Percentiles rank a stretch among this genome's conserved stretches.
Conservation (phyloP, 2,329 filamentous ascomycete species). For the Phyllosticta capitalensis region DNA sequence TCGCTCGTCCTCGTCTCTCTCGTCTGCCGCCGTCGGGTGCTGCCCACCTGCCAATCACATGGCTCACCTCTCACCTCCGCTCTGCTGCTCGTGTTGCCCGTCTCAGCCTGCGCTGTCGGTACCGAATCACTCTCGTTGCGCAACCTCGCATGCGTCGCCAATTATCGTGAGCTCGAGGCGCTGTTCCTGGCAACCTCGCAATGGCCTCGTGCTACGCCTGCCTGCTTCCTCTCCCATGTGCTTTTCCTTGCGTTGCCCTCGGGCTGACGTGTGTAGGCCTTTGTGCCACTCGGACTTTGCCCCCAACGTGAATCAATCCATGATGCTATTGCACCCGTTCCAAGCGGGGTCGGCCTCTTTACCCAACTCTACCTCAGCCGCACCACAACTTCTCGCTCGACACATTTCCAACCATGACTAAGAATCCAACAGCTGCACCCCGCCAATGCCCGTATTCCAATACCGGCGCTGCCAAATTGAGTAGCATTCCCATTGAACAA, state of each 20-base stretch:
- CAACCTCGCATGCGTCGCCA: neutral
- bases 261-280: neutral
- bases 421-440: neutral
- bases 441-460: too few species aligned
- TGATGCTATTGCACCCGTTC: conserved; percentile 16
- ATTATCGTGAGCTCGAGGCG: neutral
- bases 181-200: neutral
- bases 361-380: neutral
- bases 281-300: conserved; percentile 14
- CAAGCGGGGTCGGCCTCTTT: conserved; percentile 20
- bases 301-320: conserved; percentile 11
- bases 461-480: too few species aligned
- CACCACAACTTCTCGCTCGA: neutral
- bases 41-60: neutral
- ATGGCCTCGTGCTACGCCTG: neutral
- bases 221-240: neutral
- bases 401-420: neutral
- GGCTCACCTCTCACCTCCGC: neutral
- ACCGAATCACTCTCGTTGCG: neutral
- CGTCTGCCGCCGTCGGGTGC: neutral
- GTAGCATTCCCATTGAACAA: too few species aligned
- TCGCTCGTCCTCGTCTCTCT: neutral
- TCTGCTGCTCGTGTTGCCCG: neutral
- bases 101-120: neutral
- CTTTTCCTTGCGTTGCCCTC: neutral